phyloP scores from a whole-genome alignment of 306 rosid species.

The Astragalus membranaceus region DNA sequence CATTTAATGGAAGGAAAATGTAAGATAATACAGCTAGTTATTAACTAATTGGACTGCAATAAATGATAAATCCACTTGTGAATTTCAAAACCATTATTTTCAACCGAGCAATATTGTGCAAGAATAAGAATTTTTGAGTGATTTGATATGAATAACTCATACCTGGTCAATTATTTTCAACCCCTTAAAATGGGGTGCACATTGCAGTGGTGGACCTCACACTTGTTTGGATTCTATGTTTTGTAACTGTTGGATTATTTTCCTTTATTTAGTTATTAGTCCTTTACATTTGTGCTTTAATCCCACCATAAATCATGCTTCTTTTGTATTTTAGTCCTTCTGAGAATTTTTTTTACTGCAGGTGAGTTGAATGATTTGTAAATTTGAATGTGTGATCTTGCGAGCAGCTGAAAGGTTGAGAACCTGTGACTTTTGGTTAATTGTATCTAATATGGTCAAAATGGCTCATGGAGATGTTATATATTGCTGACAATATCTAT shows the following conservation, averaged over 20 bases:
- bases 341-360: neutral
- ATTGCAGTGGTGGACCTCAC: neutral
- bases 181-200: neutral
- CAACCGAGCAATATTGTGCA: neutral
- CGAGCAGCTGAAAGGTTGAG: neutral
- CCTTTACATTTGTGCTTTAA: neutral
- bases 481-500: neutral
- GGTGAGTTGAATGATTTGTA: neutral
- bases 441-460: neutral
- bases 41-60: neutral
- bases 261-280: neutral
- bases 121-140: neutral
- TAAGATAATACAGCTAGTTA: too few relatives aligned
- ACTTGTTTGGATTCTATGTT: neutral
- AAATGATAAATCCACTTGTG: neutral
- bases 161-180: neutral
- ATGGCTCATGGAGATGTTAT: neutral
- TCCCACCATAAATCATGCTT: neutral
- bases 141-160: neutral
- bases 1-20: constrained; percentile 21
- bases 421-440: neutral
- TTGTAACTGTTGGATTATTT: neutral
- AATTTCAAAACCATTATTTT: neutral
- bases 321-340: neutral
- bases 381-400: neutral